Conservation (phyloP, 768 basidiomycete genomes). For the Zangia roseola region DNA sequence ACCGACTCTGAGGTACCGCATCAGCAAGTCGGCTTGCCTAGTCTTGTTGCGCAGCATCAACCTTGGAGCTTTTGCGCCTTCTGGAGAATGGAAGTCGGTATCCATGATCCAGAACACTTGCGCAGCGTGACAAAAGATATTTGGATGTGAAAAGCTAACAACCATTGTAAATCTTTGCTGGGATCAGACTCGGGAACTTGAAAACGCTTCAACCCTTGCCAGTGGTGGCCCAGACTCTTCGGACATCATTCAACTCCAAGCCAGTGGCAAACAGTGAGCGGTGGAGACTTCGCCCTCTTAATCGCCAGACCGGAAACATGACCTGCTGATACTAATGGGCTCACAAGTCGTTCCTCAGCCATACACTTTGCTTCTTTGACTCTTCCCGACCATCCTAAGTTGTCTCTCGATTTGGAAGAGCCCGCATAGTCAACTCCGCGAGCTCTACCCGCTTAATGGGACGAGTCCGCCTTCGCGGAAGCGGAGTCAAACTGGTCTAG, state of each 20-base stretch:
- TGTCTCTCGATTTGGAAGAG: conserved; percentile 31
- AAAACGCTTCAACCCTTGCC: background rate
- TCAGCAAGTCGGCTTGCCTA: too few species aligned
- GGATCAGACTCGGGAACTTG: background rate
- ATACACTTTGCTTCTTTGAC: background rate
- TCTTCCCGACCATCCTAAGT: conserved; percentile 10
- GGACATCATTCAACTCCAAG: background rate
- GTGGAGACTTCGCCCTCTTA: background rate
- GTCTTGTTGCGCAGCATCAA: background rate
- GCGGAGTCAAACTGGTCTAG: conserved; percentile 20
- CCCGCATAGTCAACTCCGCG: conserved; percentile 30
- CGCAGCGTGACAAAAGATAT: background rate
- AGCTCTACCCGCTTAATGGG: conserved; percentile 20
- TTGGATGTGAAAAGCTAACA: background rate
- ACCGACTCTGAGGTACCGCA: background rate
- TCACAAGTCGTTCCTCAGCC: background rate
- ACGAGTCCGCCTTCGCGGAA: conserved; percentile 32
- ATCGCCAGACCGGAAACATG: background rate
- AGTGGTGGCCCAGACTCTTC: background rate
- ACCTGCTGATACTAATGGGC: background rate
- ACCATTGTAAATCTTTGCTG: background rate
- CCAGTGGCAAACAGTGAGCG: background rate
- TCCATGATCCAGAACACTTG: background rate
- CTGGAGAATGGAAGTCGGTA: conserved; percentile 3
- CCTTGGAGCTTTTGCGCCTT: background rate